These are phyloP conservation scores for Quercus cerris DNA, from an alignment of 306 rosid genomes.

Conservation along the genomic window DNA sequence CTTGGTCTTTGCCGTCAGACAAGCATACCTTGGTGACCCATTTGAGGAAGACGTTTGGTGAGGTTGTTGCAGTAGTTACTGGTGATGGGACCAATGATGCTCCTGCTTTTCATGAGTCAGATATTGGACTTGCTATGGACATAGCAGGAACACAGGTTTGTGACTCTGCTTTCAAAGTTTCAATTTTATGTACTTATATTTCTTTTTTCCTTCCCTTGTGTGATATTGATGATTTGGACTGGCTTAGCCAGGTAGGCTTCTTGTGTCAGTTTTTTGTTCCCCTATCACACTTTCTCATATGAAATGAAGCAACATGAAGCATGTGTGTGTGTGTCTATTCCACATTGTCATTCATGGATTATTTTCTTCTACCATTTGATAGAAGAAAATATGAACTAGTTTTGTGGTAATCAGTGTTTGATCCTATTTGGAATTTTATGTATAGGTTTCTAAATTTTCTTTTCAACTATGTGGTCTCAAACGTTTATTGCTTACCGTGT, in stretches of 20 bases:
- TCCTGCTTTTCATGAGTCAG: slow-evolving; percentile 91
- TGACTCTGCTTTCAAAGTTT: slow-evolving; percentile 1
- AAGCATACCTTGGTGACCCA: slow-evolving; percentile 70
- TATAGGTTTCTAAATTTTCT: neutral
- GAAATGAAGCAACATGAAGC: neutral
- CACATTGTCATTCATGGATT: neutral
- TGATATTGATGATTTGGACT: neutral
- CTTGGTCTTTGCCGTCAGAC: slow-evolving; percentile 81
- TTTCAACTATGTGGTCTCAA: neutral
- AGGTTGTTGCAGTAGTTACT: slow-evolving; percentile 79
- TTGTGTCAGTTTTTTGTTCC: neutral
- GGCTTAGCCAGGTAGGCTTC: neutral
- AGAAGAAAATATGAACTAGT: neutral
- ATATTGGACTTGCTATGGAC: slow-evolving; percentile 98
- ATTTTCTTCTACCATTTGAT: no score
- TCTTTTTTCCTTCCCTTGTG: neutral
- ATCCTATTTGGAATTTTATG: neutral
- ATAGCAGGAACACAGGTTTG: slow-evolving; percentile 95
- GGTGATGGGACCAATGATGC: slow-evolving; percentile 98
- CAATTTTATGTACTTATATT: neutral
- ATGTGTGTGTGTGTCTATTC: neutral
- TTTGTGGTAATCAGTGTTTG: neutral
- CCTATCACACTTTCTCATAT: neutral
- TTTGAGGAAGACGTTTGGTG: slow-evolving; percentile 65
- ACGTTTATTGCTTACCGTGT: no score